phyloP scores from a whole-genome alignment of 2,329 filamentous ascomycete species.

The Cadophora gregata region DNA sequence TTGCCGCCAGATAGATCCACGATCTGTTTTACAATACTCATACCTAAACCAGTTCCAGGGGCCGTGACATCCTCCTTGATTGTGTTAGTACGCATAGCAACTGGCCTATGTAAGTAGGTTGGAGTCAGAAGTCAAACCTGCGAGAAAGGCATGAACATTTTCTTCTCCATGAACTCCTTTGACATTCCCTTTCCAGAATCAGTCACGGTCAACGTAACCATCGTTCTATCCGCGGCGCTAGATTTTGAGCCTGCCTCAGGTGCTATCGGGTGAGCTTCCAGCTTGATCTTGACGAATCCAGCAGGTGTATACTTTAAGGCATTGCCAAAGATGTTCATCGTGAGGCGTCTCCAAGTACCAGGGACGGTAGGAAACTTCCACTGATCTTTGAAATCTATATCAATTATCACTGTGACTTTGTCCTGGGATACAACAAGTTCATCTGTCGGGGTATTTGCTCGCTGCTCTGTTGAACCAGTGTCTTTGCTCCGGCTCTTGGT shows the following conservation, averaged over 20 bases:
- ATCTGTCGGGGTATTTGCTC: background rate
- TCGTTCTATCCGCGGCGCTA: conserved; percentile 25
- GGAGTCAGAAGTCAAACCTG: conserved; percentile 56
- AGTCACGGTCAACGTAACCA: conserved; percentile 52
- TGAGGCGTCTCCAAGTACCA: conserved; percentile 46
- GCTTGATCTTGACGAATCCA: conserved; percentile 55
- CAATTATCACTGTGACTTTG: conserved; percentile 53
- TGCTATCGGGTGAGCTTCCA: conserved; percentile 43
- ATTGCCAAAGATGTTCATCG: conserved; percentile 69
- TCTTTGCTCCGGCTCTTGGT: conserved; percentile 27
- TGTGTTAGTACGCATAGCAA: conserved; percentile 28
- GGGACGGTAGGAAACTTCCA: conserved; percentile 40
- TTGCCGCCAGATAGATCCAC: conserved; percentile 63
- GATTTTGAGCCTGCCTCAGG: conserved; percentile 9
- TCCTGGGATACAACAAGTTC: conserved; percentile 18
- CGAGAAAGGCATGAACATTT: conserved; percentile 59
- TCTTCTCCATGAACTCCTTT: conserved; percentile 63
- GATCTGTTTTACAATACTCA: conserved; percentile 69
- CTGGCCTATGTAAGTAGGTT: conserved; percentile 28
- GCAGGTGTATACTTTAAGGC: conserved; percentile 64
- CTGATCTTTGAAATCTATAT: conserved; percentile 45
- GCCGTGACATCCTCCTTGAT: conserved; percentile 63
- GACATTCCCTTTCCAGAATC: conserved; percentile 71
- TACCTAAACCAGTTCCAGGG: conserved; percentile 65
- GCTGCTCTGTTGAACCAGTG: background rate